phyloP scores from a whole-genome alignment of 2,329 filamentous ascomycete genomes.

The Metarhizium sp. region DNA sequence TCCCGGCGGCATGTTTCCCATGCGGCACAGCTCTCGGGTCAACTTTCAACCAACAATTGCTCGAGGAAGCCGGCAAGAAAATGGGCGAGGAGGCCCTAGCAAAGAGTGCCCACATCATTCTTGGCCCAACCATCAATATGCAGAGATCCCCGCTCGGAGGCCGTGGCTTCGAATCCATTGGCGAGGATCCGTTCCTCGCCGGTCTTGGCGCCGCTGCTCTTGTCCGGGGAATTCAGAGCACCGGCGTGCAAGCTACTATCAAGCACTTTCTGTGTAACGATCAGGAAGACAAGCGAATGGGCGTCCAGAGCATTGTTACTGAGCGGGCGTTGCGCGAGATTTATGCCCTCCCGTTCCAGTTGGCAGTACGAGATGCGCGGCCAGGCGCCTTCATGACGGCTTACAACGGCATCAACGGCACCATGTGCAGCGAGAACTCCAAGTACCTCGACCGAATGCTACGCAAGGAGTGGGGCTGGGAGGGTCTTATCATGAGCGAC shows the following conservation, averaged over 20 bases:
- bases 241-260: constrained; percentile 45
- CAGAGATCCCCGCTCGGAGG: constrained; percentile 51
- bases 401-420: constrained; percentile 51
- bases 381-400: constrained; percentile 49
- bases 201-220: constrained; percentile 44
- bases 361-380: constrained; percentile 40
- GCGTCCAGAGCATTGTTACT: constrained; percentile 44
- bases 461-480: constrained; percentile 47
- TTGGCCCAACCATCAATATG: constrained; percentile 56
- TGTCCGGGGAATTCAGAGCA: constrained; percentile 45
- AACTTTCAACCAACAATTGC: constrained; percentile 46
- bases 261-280: constrained; percentile 57
- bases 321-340: constrained; percentile 49
- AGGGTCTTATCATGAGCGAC: constrained; percentile 49
- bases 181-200: constrained; percentile 48
- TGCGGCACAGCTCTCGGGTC: constrained; percentile 49
- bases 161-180: constrained; percentile 49
- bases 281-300: constrained; percentile 48
- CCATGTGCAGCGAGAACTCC: constrained; percentile 43
- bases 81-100: constrained; percentile 45
- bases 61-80: constrained; percentile 38
- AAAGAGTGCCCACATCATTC: constrained; percentile 48
- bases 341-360: constrained; percentile 48
- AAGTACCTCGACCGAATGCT: constrained; percentile 41
- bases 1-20: constrained; percentile 50